Base-by-base conservation (phyloP, 2,329 filamentous ascomycete species). In the Bipolaris bicolor region DNA sequence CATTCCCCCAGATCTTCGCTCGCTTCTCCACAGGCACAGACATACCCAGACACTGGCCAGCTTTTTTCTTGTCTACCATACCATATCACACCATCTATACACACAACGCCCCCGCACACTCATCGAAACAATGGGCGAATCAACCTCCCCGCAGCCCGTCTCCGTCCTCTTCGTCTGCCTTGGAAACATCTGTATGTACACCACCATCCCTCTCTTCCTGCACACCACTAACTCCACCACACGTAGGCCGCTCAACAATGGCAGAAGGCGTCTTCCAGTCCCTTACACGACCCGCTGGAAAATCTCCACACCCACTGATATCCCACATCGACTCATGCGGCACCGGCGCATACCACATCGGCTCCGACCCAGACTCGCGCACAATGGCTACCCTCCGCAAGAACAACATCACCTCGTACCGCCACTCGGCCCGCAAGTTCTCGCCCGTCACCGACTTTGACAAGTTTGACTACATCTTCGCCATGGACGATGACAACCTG, bases 91-190 rank as follows among this genome's bases (percentile, higher is more conserved):
- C 34, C 29, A 24, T 26, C n/a, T 15, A 36, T 36, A 18, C 29
- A 24, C 4, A 26, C 41, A 11, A 18, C 34, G 13, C 7, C 4
- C 2, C 41, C 41, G 6, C 29, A 18, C 33, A 18, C 29, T 24
- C 43, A 16, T 33, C 36, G 40, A 11, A 24, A 52, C 36, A 16
- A 60, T 60, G 58, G 44, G 36, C 37, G 58, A 55, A 22, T 29
- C 55, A 5, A 49, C 51, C 6, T 57, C 67, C 26, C 60, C 63
- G n/a, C 71, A 68, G 50, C 71, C 74, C 70, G 84, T 86, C 68
- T 90, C 86, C 72, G 90, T 98, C 36, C 86, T 98, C 50, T 98
- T 98, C 74, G 94, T 98, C 67, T 99, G 95, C 79, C 84, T 98
- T 33, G 95, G 95, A 76, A 99, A 99, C 78, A 98, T 98, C 72